These are phyloP conservation scores for Darksidea phi DNA, from an alignment of 495 filamentous ascomycete species.

Conservation along the genomic window DNA sequence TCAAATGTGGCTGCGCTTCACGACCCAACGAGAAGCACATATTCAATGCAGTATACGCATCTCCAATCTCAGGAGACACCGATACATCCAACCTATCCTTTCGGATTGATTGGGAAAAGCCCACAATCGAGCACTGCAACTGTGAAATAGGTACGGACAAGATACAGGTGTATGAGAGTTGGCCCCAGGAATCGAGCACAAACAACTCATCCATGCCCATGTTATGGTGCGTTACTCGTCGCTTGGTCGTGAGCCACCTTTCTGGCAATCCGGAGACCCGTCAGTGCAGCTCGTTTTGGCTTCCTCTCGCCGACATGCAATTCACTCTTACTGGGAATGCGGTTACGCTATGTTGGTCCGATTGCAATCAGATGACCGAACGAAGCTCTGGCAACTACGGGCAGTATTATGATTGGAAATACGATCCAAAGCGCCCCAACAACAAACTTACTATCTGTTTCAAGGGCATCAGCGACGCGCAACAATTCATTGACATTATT, in stretches of 20 bases:
- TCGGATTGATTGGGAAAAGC: not conserved
- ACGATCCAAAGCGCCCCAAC: constrained; percentile 14
- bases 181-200: constrained; percentile 5
- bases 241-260: constrained; percentile 19
- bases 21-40: constrained; percentile 16
- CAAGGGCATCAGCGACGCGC: not conserved
- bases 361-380: constrained; percentile 27
- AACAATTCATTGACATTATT: constrained; percentile 8
- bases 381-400: not conserved
- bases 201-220: constrained; percentile 2
- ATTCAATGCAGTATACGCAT: constrained; percentile 2
- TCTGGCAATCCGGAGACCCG: constrained; percentile 5
- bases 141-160: constrained; percentile 12
- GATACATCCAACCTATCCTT: not conserved
- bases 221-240: constrained; percentile 24
- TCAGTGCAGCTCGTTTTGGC: constrained; percentile 21
- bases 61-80: not conserved
- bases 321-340: constrained; percentile 1
- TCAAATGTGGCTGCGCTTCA: constrained; percentile 12
- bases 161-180: constrained; percentile 21
- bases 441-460: constrained; percentile 14
- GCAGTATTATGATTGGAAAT: constrained; percentile 22
- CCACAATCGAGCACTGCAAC: not conserved
- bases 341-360: constrained; percentile 25
- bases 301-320: constrained; percentile 24